Evolutionary conservation across 1,139 yeast genomes (phyloP), one percentile per base, ranked within the genome.

Genomic region (Candida neerlandica): DNA sequence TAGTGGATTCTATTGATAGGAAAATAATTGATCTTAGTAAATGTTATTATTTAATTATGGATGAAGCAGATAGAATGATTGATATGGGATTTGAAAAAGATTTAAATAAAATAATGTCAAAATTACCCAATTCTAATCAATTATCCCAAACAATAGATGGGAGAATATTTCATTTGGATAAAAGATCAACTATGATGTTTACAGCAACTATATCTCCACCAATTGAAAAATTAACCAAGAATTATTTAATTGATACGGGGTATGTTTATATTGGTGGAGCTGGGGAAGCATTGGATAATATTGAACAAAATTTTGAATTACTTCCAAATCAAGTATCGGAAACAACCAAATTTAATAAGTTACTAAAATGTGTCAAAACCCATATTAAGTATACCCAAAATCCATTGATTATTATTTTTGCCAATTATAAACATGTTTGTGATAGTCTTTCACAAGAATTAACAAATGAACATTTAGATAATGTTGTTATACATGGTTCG

Each of bases 61-160:
- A 92, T 70, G 98, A 92, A 67, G 97, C 97, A 1, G 98, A 92
- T 65, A 76, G 91, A 60, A 92, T 92, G 97, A 85, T 94, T 41
- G 97, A 92, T 63, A 78, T 92, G 81, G 98, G 98, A 2, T 92
- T 94, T 65, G 97, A 91, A 60, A 88, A 82, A 44, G 90, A 90
- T 56, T 78, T 94, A 43, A 80, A 78, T 34, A 72, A 76, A 27
- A 81, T 94, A 16, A 67, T 89, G 49, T 70, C 70, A 7, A 66
- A 69, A 21, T 66, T 84, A 33, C 89, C 74, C 6, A 67, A 62
- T 1, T 52, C 45, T 14, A 60, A 61, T 26, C 64, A 63, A 10
- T 56, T 65, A 43, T 46, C 49, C 14, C 51, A 50, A 9, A 51
- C 64, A 0, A 57, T 64, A 9, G 72, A 67, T 45, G 56, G 61